These are phyloP conservation scores for Yamadazyma blattariae DNA, from an alignment of 1,139 yeast genomes.

Conservation along the genomic window DNA sequence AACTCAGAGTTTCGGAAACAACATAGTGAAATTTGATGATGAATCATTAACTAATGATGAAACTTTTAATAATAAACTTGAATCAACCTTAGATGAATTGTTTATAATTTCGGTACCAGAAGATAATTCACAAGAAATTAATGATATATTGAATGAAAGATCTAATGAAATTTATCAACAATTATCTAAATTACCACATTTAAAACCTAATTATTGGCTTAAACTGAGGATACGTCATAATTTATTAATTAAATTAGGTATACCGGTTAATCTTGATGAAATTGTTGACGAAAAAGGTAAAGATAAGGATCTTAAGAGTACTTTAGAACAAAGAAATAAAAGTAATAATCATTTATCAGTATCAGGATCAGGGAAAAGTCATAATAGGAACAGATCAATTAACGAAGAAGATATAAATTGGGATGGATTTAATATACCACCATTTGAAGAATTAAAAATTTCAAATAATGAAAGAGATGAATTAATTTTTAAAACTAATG, in stretches of 20 bases:
- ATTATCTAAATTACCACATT: conserved; percentile 38
- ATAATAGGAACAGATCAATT: conserved; percentile 20
- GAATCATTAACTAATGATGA: conserved; percentile 14
- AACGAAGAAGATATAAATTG: conserved; percentile 32
- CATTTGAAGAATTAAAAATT: conserved; percentile 21
- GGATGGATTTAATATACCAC: conserved; percentile 29
- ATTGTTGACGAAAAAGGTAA: conserved; percentile 7
- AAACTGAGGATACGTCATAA: conserved; percentile 56
- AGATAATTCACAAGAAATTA: not conserved
- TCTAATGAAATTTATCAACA: conserved; percentile 29
- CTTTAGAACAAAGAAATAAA: not conserved
- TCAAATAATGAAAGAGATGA: conserved; percentile 18
- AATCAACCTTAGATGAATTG: conserved; percentile 17
- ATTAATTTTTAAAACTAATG: conserved; percentile 22
- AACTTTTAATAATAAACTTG: conserved; percentile 12
- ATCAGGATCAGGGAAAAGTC: not conserved
- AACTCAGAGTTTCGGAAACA: too few relatives aligned
- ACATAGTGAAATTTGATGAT: conserved; percentile 11
- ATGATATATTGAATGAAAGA: conserved; percentile 22
- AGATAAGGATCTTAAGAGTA: not conserved
- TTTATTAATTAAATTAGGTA: conserved; percentile 37
- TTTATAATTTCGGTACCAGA: not conserved
- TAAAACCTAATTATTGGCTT: conserved; percentile 57
- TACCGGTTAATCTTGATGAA: conserved; percentile 17
- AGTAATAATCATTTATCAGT: not conserved